These are phyloP conservation scores for Mucor indicus DNA, from an alignment of 371 early-diverging fungal genomes.

Conservation along the genomic window DNA sequence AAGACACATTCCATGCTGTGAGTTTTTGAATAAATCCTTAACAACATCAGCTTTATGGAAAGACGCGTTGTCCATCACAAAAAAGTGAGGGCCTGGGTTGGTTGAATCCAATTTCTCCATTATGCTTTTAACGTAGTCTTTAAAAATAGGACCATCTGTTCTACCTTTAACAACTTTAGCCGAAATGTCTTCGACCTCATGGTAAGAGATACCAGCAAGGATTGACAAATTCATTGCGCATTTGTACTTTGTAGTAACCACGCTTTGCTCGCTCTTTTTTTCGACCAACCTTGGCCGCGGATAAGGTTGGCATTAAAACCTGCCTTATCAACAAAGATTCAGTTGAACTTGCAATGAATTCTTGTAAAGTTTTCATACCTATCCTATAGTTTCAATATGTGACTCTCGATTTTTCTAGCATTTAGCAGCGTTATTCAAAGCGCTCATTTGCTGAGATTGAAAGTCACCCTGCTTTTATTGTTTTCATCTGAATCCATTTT, in stretches of 20 bases:
- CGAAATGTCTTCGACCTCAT: not conserved
- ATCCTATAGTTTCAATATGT: too few species aligned
- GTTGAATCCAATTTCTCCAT: not conserved
- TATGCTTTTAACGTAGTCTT: not conserved
- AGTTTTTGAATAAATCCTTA: not conserved
- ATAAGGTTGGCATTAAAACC: conserved; percentile 1
- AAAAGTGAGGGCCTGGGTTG: not conserved
- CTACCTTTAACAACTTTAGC: not conserved
- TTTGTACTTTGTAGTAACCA: not conserved
- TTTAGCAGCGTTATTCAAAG: too few species aligned
- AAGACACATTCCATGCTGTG: not conserved
- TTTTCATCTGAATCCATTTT: too few species aligned
- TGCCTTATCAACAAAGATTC: conserved; percentile 8
- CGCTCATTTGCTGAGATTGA: too few species aligned
- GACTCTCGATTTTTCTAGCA: too few species aligned
- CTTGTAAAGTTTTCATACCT: too few species aligned
- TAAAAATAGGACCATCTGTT: not conserved
- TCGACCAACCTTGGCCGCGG: not conserved
- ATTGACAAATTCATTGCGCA: not conserved
- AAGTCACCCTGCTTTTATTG: too few species aligned
- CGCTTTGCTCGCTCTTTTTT: not conserved
- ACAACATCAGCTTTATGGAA: not conserved
- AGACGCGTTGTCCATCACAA: conserved; percentile 4
- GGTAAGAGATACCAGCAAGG: not conserved
- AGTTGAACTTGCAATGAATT: too few species aligned